phyloP scores from a whole-genome alignment of 2,329 filamentous ascomycete genomes.

The Neurospora crassa region DNA sequence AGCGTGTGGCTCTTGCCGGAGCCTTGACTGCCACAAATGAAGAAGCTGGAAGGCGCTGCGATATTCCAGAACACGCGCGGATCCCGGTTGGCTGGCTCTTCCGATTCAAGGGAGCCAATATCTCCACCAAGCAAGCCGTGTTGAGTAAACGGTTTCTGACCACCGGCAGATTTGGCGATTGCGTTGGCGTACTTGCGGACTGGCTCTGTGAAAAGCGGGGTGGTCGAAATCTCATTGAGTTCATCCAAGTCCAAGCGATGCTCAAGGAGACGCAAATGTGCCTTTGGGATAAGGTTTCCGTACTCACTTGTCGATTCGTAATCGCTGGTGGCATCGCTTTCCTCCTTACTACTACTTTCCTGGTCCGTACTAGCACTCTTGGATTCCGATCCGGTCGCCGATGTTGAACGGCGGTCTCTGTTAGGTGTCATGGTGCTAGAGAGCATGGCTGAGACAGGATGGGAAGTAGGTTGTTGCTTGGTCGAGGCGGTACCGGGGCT shows the following conservation, averaged over 20 bases:
- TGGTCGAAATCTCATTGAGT: constrained; percentile 20
- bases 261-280: constrained; percentile 14
- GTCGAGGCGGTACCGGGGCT: neutral
- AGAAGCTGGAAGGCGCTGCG: constrained; percentile 43
- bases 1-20: constrained; percentile 56
- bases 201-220: constrained; percentile 23
- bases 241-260: constrained; percentile 14
- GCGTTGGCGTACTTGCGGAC: constrained; percentile 15
- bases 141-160: constrained; percentile 18
- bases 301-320: neutral
- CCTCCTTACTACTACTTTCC: neutral
- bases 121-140: constrained; percentile 23
- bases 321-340: neutral
- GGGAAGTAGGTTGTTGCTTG: neutral
- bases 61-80: constrained; percentile 36
- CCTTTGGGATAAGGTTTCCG: constrained; percentile 1
- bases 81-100: constrained; percentile 10
- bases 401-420: neutral
- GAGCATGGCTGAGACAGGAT: neutral
- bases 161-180: neutral
- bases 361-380: neutral
- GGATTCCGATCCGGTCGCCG: neutral
- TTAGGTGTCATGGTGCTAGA: neutral
- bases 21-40: constrained; percentile 56
- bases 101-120: neutral